These are phyloP conservation scores for Albatrellus ellisii DNA, from an alignment of 768 basidiomycete species.

Conservation along the genomic window DNA sequence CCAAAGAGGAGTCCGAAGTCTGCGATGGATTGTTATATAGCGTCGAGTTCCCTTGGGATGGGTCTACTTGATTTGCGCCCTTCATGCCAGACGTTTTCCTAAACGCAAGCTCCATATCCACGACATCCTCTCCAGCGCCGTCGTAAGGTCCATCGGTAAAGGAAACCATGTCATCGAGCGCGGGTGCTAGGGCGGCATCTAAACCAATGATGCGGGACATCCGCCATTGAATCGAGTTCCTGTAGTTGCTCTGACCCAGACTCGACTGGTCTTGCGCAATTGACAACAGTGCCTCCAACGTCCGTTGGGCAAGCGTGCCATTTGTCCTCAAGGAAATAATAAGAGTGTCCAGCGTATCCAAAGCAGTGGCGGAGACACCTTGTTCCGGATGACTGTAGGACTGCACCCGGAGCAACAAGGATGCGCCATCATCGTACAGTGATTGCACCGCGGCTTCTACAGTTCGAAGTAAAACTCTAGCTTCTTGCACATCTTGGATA, in stretches of 20 bases:
- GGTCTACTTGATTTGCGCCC: not conserved
- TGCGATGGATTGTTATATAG: slow-evolving; percentile 17
- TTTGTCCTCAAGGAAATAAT: slow-evolving; percentile 42
- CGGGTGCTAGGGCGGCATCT: slow-evolving; percentile 30
- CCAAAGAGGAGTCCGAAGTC: slow-evolving; percentile 19
- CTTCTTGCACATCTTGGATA: slow-evolving; percentile 52
- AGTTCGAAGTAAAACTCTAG: slow-evolving; percentile 50
- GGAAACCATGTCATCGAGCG: slow-evolving; percentile 21
- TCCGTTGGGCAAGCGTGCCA: slow-evolving; percentile 22
- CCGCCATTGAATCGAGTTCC: slow-evolving; percentile 65
- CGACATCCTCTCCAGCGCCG: slow-evolving; percentile 36
- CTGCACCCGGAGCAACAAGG: slow-evolving; percentile 48
- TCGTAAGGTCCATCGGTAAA: slow-evolving; percentile 22
- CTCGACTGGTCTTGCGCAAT: slow-evolving; percentile 64
- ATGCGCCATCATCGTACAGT: slow-evolving; percentile 57
- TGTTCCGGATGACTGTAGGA: slow-evolving; percentile 17
- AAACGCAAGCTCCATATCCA: slow-evolving; percentile 45
- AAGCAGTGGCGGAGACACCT: not conserved
- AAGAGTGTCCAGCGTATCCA: slow-evolving; percentile 23
- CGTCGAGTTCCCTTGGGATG: slow-evolving; percentile 8
- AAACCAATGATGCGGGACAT: slow-evolving; percentile 57
- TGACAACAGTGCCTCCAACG: slow-evolving; percentile 12
- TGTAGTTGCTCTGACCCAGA: slow-evolving; percentile 56
- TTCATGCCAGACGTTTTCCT: slow-evolving; percentile 18
- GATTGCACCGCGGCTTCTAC: slow-evolving; percentile 62